Evolutionary conservation across 2,329 filamentous ascomycete species (phyloP).

Genomic region (Verticillium nubilum): DNA sequence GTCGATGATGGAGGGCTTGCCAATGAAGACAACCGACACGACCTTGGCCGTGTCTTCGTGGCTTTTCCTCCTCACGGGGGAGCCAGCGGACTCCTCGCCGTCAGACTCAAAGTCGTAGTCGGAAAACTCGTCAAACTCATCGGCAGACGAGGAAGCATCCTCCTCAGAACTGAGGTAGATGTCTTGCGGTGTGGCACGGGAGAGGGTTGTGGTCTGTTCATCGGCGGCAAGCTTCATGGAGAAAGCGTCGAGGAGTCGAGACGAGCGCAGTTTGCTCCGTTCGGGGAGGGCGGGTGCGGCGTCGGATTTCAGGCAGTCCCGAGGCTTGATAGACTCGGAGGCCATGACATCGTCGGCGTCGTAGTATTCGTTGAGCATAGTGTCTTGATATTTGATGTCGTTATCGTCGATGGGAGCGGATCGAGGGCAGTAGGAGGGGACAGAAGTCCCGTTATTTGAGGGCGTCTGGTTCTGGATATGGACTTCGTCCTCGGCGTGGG

Average conservation of each 20-base stretch:
- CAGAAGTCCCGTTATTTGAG: slow-evolving; percentile 12
- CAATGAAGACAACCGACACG: slow-evolving; percentile 54
- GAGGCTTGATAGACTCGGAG: slow-evolving; percentile 11
- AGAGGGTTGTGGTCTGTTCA: slow-evolving; percentile 19
- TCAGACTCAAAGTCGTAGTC: slow-evolving; percentile 42
- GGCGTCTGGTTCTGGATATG: neutral
- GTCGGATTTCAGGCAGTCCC: slow-evolving; percentile 11
- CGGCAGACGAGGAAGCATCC: slow-evolving; percentile 57
- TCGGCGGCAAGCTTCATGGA: slow-evolving; percentile 26
- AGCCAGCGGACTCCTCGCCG: slow-evolving; percentile 23
- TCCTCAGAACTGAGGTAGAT: slow-evolving; percentile 62
- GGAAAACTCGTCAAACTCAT: slow-evolving; percentile 56
- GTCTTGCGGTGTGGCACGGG: slow-evolving; percentile 46
- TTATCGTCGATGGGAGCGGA: slow-evolving; percentile 10
- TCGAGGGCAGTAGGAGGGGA: slow-evolving; percentile 9
- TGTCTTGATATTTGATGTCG: slow-evolving; percentile 12
- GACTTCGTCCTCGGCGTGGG: slow-evolving; percentile 5
- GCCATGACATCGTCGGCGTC: slow-evolving; percentile 12
- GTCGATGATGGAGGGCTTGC: slow-evolving; percentile 54
- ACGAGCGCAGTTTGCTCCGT: slow-evolving; percentile 44
- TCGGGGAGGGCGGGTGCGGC: slow-evolving; percentile 40
- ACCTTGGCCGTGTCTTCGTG: slow-evolving; percentile 52
- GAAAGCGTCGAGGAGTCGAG: slow-evolving; percentile 33
- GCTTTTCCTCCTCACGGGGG: slow-evolving; percentile 30
- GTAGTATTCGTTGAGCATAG: slow-evolving; percentile 15